phyloP scores from a whole-genome alignment of 768 basidiomycete species.

The Naganishia kalamii region DNA sequence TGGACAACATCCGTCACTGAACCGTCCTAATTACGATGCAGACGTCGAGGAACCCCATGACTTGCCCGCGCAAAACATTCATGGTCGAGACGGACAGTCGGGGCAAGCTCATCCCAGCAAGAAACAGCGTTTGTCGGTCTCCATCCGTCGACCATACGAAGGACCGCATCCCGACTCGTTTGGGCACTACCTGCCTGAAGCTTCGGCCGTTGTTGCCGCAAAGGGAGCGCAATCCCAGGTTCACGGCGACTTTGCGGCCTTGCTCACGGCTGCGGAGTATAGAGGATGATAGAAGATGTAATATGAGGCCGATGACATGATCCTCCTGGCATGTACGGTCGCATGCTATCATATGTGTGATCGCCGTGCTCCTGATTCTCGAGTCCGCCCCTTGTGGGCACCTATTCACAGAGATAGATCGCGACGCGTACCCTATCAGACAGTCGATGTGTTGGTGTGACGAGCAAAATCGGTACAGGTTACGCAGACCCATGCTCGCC shows the following conservation, averaged over 20 bases:
- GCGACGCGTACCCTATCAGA: too few relatives aligned
- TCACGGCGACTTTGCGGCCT: not conserved
- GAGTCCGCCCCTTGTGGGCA: too few relatives aligned
- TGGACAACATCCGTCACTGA: not conserved
- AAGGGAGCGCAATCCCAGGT: not conserved
- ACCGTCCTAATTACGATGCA: not conserved
- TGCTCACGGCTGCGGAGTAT: slow-evolving; percentile 12
- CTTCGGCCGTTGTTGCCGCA: not conserved
- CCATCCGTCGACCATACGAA: not conserved
- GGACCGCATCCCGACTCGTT: not conserved
- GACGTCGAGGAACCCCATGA: not conserved
- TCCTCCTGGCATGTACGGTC: too few relatives aligned
- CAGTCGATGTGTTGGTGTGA: too few relatives aligned
- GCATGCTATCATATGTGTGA: too few relatives aligned
- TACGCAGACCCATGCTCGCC: too few relatives aligned
- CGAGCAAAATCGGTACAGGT: too few relatives aligned
- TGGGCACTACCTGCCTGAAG: not conserved
- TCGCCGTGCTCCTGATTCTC: too few relatives aligned
- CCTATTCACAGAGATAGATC: too few relatives aligned
- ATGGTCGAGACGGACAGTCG: not conserved
- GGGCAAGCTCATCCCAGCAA: not conserved
- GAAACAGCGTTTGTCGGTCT: not conserved
- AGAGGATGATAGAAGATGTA: not conserved
- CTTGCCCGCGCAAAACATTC: not conserved
- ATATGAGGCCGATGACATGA: not conserved